Base-by-base conservation (phyloP, 2,329 filamentous ascomycete genomes). In the Boeremia exigua region DNA sequence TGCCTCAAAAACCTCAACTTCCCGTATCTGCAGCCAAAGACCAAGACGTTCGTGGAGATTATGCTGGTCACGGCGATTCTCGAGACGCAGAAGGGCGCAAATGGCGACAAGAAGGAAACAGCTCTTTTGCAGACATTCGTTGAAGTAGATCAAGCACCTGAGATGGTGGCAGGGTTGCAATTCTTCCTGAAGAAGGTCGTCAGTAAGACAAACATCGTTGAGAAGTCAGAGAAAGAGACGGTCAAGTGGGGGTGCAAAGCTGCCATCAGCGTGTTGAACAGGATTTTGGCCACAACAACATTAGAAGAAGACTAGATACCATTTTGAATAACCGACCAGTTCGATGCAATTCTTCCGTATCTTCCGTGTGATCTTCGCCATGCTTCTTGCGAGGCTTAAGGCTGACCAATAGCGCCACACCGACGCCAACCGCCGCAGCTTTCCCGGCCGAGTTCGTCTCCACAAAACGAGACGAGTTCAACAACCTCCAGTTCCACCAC, bases 171-270 rank as follows among this genome's bases (percentile, higher is more conserved):
- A 52, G 90, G 91, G 0, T 69, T 97, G 61, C 87, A 90, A 58
- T 96, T 88, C 75, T 95, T 96, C 70, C 69, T 98, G 48, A 85
- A 86, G 68, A 92, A 89, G 72, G 84, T 89, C 39, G 82, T 97
- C 14, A 80, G 84, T 4, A 89, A 87, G 71, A 89, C 88, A 0
- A 84, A 86, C 3, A 71, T 80, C 28, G 75, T 75, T 5, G 76
- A 76, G 30, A 79, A 79, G 55, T 75, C 77, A 42, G 85, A 88
- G 63, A 78, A 74, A 61, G 82, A 81, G 51, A 73, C 79, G 12
- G 76, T 88, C 2, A 73, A 68, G 57, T 77, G 76, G 69, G 81
- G 77, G 2, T 80, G 77, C 57, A 70, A 70, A 48, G 66, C 74
- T 14, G 73, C 76, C 3, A 67, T 66, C 48, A 71, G 73, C 48